Percentiles rank a stretch among this genome's conserved stretches.
Evolutionary conservation across 805 yeast species (phyloP).

Genomic region (Debaryomyces tyrocola): DNA sequence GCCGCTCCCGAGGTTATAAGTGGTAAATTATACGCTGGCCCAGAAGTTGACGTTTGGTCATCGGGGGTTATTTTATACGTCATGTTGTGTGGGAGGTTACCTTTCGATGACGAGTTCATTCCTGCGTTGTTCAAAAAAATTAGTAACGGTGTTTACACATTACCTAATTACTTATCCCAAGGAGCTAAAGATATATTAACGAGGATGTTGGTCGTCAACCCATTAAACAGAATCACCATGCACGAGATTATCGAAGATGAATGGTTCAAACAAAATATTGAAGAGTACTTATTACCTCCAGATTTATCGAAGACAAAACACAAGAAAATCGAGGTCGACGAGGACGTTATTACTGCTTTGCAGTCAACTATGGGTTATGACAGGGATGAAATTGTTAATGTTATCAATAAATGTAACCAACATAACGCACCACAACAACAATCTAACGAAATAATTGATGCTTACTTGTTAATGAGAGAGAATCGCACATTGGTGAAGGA

Average conservation of each 20-base stretch:
- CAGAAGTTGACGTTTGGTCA: conserved; percentile 98
- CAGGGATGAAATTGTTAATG: conserved; percentile 75
- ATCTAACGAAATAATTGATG: conserved; percentile 77
- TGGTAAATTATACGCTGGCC: conserved; percentile 95
- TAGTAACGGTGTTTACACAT: conserved; percentile 86
- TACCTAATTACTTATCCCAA: conserved; percentile 80
- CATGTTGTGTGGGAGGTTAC: conserved; percentile 93
- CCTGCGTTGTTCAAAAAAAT: conserved; percentile 93
- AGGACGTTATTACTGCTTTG: conserved; percentile 71
- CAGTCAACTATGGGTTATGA: conserved; percentile 88
- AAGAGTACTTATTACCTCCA: conserved; percentile 73
- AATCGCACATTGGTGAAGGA: conserved; percentile 70
- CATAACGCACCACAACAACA: conserved; percentile 29
- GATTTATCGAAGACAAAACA: conserved; percentile 38
- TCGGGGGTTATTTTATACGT: conserved; percentile 94
- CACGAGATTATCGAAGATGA: conserved; percentile 91
- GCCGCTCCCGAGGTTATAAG: conserved; percentile 97
- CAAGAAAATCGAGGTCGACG: conserved; percentile 58
- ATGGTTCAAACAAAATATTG: conserved; percentile 84
- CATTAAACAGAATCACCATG: conserved; percentile 88
- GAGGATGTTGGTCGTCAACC: conserved; percentile 92
- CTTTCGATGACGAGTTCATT: conserved; percentile 94
- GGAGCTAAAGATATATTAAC: conserved; percentile 85
- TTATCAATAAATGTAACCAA: conserved; percentile 54
- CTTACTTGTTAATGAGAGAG: conserved; percentile 79